Evolutionary conservation across 139 green algal species (phyloP).

Genomic region (Chlorella vulgaris): DNA sequence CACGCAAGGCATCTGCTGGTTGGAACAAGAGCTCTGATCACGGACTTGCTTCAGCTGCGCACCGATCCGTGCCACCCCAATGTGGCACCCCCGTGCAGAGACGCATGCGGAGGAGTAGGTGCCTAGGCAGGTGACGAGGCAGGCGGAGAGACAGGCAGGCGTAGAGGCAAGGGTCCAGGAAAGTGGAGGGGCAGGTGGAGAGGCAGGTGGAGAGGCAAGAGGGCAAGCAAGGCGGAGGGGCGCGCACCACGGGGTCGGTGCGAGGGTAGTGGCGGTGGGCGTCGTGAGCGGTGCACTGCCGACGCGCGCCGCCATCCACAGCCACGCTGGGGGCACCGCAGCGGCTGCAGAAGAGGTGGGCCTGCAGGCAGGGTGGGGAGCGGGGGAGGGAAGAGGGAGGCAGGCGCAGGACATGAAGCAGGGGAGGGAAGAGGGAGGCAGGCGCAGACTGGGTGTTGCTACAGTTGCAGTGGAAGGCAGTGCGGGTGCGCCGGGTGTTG

Average conservation of each 20-base stretch:
- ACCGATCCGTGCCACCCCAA: no score
- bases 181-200: no score
- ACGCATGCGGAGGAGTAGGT: no score
- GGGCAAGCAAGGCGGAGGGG: no score
- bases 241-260: conserved; percentile 76
- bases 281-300: conserved; percentile 56
- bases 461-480: not conserved
- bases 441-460: not conserved
- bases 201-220: no score
- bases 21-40: no score
- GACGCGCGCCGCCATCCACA: conserved; percentile 64
- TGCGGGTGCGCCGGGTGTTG: not conserved
- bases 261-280: conserved; percentile 76
- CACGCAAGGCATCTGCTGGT: no score
- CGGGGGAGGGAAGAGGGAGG: not conserved
- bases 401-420: not conserved
- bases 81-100: no score
- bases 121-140: no score
- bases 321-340: conserved; percentile 63
- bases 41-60: no score
- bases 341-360: conserved; percentile 64
- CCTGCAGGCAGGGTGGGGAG: conserved; percentile 36
- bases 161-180: no score
- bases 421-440: not conserved
- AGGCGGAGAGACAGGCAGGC: not conserved